phyloP scores from a whole-genome alignment of 2,329 filamentous ascomycete species.

The Metarhizium anisopliae region DNA sequence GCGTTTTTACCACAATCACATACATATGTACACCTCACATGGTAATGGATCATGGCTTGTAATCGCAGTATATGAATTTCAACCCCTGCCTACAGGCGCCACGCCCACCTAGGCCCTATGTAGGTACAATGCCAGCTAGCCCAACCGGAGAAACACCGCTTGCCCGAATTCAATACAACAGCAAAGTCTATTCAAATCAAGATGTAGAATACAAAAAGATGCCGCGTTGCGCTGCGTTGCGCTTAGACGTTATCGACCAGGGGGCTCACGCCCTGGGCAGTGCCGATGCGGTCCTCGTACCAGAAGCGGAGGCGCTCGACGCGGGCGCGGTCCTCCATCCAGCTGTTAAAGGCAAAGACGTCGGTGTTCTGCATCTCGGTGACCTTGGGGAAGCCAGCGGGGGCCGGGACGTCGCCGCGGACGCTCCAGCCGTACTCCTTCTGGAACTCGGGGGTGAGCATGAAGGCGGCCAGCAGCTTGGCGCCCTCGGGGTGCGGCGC shows the following conservation, averaged over 20 bases:
- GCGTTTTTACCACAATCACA: too few species aligned
- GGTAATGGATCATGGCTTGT: too few species aligned
- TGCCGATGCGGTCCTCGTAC: constrained; percentile 32
- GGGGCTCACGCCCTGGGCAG: constrained; percentile 32
- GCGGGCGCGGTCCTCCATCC: constrained; percentile 29
- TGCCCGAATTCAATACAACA: too few species aligned
- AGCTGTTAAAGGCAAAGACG: constrained; percentile 27
- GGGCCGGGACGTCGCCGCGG: constrained; percentile 22
- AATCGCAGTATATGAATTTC: too few species aligned
- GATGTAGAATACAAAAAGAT: too few species aligned
- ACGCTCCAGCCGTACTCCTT: constrained; percentile 22
- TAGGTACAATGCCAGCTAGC: too few species aligned
- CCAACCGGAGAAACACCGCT: too few species aligned
- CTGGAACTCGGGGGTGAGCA: constrained; percentile 34
- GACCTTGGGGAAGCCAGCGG: constrained; percentile 15
- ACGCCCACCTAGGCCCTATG: too few species aligned
- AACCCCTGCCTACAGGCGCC: too few species aligned
- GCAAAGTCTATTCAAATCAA: too few species aligned
- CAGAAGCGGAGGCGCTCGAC: constrained; percentile 33
- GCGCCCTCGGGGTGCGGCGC: constrained; percentile 41
- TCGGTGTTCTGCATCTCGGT: constrained; percentile 24
- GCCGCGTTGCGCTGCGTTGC: too few species aligned
- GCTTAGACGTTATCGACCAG: constrained; percentile 16
- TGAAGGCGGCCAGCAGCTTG: constrained; percentile 39
- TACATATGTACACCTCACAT: too few species aligned